A percentile compares a stretch with the other conserved stretches of the same genome.
phyloP scores from a whole-genome alignment of 1,284 basidiomycete species.

The Rhodotorula sp. region DNA sequence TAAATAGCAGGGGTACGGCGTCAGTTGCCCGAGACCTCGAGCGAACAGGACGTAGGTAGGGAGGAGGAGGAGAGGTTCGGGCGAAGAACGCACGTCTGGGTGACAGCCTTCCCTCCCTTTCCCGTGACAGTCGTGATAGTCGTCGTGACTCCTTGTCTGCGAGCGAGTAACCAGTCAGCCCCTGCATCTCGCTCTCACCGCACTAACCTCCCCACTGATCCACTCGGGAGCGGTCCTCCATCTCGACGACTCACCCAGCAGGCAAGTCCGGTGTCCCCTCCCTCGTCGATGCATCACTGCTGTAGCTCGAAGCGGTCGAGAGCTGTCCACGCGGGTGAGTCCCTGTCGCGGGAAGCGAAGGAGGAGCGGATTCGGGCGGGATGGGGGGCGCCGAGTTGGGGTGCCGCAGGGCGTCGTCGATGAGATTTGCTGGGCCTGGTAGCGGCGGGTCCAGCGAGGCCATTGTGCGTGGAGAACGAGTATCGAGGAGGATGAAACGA shows the following conservation, averaged over 20 bases:
- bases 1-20: too few relatives aligned
- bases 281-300: too few relatives aligned
- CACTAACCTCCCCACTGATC: neutral
- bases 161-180: neutral
- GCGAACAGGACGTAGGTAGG: neutral
- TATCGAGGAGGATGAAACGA: neutral
- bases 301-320: neutral
- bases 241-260: neutral
- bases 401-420: conserved; percentile 3
- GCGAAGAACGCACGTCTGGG: conserved; percentile 3
- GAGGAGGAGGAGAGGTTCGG: neutral
- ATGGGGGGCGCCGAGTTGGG: neutral
- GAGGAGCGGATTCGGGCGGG: neutral
- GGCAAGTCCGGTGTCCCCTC: neutral
- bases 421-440: neutral
- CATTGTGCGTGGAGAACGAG: neutral
- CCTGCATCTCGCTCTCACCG: neutral
- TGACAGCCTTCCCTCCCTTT: neutral
- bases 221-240: too few relatives aligned
- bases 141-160: conserved; percentile 10
- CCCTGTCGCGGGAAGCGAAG: too few relatives aligned
- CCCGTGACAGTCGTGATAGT: conserved; percentile 17
- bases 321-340: neutral
- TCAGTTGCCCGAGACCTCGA: neutral
- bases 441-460: neutral